These are phyloP conservation scores for Hanseniaspora occidentalis DNA, from an alignment of 805 yeast genomes.

Conservation along the genomic window DNA sequence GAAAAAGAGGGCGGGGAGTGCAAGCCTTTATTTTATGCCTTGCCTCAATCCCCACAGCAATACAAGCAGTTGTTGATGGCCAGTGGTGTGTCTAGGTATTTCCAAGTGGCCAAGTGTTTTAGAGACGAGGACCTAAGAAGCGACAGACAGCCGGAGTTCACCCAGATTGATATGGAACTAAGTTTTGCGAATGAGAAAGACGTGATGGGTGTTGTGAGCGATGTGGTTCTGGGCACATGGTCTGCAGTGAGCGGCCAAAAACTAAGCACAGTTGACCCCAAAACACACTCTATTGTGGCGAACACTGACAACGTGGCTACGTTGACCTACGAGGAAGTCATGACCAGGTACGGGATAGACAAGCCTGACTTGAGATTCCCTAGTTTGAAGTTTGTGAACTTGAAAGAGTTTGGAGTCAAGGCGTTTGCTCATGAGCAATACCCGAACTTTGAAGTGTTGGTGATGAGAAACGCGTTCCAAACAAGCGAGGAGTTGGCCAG, in stretches of 20 bases:
- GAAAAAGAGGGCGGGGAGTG: too few species aligned
- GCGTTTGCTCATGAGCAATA: constrained; percentile 32
- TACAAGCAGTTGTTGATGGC: constrained; percentile 93
- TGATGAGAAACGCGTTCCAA: constrained; percentile 39
- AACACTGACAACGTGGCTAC: constrained; percentile 24
- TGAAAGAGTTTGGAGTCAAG: constrained; percentile 30
- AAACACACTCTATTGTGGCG: constrained; percentile 12
- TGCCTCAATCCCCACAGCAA: constrained; percentile 97
- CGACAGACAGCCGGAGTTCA: constrained; percentile 95
- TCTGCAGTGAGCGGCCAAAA: constrained; percentile 21
- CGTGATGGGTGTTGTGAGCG: constrained; percentile 54
- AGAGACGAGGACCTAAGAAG: constrained; percentile 91
- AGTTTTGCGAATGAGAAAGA: constrained; percentile 59
- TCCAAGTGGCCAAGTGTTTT: constrained; percentile 87
- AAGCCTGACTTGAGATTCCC: constrained; percentile 80
- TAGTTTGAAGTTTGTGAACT: constrained; percentile 33
- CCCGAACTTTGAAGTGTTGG: constrained; percentile 64
- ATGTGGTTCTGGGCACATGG: constrained; percentile 47
- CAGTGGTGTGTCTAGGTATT: constrained; percentile 76
- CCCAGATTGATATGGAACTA: constrained; percentile 95
- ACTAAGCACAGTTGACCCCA: constrained; percentile 20
- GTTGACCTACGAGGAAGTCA: constrained; percentile 55
- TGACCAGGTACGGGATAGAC: constrained; percentile 74
- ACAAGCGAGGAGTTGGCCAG: constrained; percentile 15
- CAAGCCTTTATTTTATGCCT: constrained; percentile 51